Evolutionary conservation across 2,329 filamentous ascomycete species (phyloP).

Genomic region (Neofusicoccum umdonicola): DNA sequence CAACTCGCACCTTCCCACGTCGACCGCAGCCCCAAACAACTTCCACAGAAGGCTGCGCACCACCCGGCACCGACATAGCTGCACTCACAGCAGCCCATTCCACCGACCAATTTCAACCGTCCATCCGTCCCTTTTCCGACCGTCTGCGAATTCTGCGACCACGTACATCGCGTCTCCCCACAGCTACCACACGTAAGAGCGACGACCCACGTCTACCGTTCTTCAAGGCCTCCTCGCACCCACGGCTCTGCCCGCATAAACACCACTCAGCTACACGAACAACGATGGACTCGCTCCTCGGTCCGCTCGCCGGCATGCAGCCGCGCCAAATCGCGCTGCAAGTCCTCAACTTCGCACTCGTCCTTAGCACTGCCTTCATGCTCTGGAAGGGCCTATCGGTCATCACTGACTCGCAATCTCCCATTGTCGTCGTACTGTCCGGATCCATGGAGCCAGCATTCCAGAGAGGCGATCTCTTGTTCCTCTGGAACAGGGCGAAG

Average conservation of each 20-base stretch:
- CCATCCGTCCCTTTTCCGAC: too few relatives aligned
- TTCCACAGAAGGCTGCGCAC: not conserved
- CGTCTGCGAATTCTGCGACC: not conserved
- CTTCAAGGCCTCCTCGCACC: not conserved
- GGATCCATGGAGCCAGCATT: constrained; percentile 85
- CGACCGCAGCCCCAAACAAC: not conserved
- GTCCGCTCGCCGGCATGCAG: constrained; percentile 59
- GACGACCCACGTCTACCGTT: not conserved
- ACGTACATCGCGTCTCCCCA: not conserved
- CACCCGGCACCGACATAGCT: not conserved
- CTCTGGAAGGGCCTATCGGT: constrained; percentile 85
- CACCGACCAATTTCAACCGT: not conserved
- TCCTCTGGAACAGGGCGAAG: constrained; percentile 69
- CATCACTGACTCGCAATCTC: constrained; percentile 61
- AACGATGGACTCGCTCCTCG: constrained; percentile 12
- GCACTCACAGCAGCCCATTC: not conserved
- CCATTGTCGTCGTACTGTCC: constrained; percentile 80
- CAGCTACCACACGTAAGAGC: not conserved
- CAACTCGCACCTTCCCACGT: not conserved
- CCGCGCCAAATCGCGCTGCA: constrained; percentile 79
- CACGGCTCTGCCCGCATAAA: not conserved
- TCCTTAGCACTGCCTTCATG: constrained; percentile 91
- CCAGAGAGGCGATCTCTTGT: constrained; percentile 71
- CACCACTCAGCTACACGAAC: not conserved
- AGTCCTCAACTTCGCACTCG: constrained; percentile 85